Evolutionary conservation across 441 rosid species (phyloP).

Genomic region (Populus hybrid): DNA sequence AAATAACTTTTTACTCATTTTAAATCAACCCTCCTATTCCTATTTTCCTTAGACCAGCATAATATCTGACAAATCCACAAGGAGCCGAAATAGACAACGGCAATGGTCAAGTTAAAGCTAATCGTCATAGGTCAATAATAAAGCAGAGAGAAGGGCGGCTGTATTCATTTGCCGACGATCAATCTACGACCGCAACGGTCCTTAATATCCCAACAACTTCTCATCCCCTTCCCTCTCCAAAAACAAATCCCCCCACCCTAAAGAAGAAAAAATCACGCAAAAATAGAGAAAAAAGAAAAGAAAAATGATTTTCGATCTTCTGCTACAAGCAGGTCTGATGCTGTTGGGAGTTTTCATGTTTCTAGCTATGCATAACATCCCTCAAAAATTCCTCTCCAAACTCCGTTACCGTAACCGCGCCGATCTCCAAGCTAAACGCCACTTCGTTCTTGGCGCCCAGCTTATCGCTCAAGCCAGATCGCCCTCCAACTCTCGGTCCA

Average conservation of each 20-base stretch:
- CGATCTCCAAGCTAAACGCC: constrained; percentile 50
- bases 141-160: neutral
- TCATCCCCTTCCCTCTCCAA: neutral
- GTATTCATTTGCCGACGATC: neutral
- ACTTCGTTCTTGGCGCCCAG: constrained; percentile 69
- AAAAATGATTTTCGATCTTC: constrained; percentile 46
- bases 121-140: neutral
- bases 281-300: neutral
- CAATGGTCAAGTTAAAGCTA: neutral
- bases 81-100: neutral
- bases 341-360: constrained; percentile 37
- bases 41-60: too few species aligned
- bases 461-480: constrained; percentile 50
- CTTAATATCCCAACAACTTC: neutral
- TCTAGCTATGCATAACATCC: constrained; percentile 54
- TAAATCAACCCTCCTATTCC: too few species aligned
- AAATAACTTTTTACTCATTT: too few species aligned
- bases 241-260: neutral
- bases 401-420: constrained; percentile 43
- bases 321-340: constrained; percentile 44
- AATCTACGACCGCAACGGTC: neutral
- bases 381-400: constrained; percentile 47
- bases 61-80: neutral
- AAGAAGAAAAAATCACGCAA: neutral
- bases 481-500: constrained; percentile 37